These are phyloP conservation scores for Pichia terricola DNA, from an alignment of 1,139 yeast species.

Conservation along the genomic window DNA sequence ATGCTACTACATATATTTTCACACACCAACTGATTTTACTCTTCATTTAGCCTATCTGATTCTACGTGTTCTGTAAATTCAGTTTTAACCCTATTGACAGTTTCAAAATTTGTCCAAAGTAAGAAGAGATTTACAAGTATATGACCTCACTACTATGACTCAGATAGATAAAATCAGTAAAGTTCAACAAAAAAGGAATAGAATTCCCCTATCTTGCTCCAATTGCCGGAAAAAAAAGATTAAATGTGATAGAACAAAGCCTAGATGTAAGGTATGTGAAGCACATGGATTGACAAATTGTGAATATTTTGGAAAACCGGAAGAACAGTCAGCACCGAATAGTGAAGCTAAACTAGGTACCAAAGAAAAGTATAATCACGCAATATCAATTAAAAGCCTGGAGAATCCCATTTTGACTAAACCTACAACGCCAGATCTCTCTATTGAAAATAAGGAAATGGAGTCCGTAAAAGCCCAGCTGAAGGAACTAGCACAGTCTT, in stretches of 20 bases:
- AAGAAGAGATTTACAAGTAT: no score
- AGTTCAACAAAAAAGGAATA: background rate
- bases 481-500: no score
- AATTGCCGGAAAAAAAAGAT: conserved; percentile 7
- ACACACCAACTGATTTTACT: no score
- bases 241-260: conserved; percentile 8
- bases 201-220: conserved; percentile 6
- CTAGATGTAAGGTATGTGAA: conserved; percentile 5
- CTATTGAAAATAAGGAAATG: background rate
- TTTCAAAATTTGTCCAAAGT: no score
- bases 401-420: background rate
- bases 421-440: background rate
- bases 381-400: background rate
- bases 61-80: no score
- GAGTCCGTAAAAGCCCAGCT: background rate
- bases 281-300: conserved; percentile 5
- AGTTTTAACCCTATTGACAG: no score
- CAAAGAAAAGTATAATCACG: background rate
- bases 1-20: no score
- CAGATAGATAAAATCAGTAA: no score
- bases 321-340: background rate
- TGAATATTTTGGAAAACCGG: background rate
- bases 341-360: background rate
- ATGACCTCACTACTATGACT: no score
- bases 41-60: no score